Percentiles rank a stretch among this genome's conserved stretches.
Conservation (phyloP, 441 rosid species). For the Syzygium syzygioides region DNA sequence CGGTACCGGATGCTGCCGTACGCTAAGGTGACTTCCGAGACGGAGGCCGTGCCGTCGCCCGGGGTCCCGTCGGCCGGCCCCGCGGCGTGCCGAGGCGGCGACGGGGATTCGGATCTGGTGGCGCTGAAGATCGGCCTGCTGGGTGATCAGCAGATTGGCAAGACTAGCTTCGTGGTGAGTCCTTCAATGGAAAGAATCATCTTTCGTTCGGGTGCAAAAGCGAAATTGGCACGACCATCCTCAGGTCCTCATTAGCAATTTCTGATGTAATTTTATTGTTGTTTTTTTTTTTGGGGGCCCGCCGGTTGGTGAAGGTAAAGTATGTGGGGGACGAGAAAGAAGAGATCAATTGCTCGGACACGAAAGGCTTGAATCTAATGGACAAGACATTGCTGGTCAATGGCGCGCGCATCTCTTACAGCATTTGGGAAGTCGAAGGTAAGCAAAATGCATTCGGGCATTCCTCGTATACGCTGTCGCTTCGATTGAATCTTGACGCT, state of each 20-base stretch:
- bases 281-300: not conserved
- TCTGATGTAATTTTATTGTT: not conserved
- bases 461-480: not conserved
- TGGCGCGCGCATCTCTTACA: slow-evolving; percentile 72
- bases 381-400: slow-evolving; percentile 57
- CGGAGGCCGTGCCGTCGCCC: not conserved
- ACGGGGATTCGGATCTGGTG: slow-evolving; percentile 63
- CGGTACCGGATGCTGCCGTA: slow-evolving; percentile 35
- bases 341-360: slow-evolving; percentile 17
- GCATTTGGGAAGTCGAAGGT: slow-evolving; percentile 88
- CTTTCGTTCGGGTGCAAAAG: not conserved
- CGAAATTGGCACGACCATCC: not conserved
- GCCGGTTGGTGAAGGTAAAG: slow-evolving; percentile 39
- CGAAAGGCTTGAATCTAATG: slow-evolving; percentile 49
- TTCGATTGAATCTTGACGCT: not conserved
- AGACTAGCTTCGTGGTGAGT: slow-evolving; percentile 72
- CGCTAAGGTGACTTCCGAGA: not conserved
- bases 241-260: not conserved
- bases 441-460: not conserved
- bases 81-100: slow-evolving; percentile 5
- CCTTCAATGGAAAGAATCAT: not conserved
- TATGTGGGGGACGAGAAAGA: slow-evolving; percentile 62
- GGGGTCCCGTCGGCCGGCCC: slow-evolving; percentile 1
- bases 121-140: slow-evolving; percentile 71
- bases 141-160: slow-evolving; percentile 73